Evolutionary conservation across 73 alveolate genomes (phyloP), one percentile per base, ranked within the genome.

Genomic region (Blepharisma japonicum): DNA sequence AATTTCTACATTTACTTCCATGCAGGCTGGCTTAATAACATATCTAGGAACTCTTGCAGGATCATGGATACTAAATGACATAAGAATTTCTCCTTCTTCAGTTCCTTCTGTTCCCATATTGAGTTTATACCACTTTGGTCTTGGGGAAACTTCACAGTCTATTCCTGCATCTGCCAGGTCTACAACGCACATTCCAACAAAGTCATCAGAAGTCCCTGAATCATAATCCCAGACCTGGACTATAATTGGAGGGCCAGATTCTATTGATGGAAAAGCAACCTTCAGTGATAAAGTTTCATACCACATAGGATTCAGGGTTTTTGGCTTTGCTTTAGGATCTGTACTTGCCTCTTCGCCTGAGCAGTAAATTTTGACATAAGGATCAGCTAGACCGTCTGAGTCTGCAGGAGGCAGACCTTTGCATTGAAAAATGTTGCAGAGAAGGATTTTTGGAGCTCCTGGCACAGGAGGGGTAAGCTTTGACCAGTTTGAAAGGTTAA

Each of bases 1-100:
- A 5, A 94, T 94, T 21, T 90, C 91, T 25, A 94, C 82, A 38
- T 90, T 71, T 83, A 86, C 88, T 21, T 90, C 95, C 6, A 78
- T 83, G 23, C 88, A 79, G 50, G 83, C 93, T 27, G 97, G 97
- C 7, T 77, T 81, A 45, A 85, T 80, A n/a, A 77, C 49, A 70
- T n/a, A n/a, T n/a, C 21, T 7, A 45, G 61, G 76, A 39, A 18
- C 80, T 55, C 71, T 68, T 79, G 80, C 71, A 25, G 71, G 68
- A 4, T 61, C 74, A 92, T 77, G 68, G 72, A 55, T 88, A 89
- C 86, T 70, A 5, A 70, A 70, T 9, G 55, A 14, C 14, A 70
- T 39, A 11, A 70, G 42, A 47, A 70, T 5, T 70, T 70, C 80
- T n/a, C 80, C 80, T 70, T 70, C 68, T 70, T 70, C 80, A 70